phyloP scores from a whole-genome alignment of 2,329 filamentous ascomycete genomes.

The Byssochlamys sp. region DNA sequence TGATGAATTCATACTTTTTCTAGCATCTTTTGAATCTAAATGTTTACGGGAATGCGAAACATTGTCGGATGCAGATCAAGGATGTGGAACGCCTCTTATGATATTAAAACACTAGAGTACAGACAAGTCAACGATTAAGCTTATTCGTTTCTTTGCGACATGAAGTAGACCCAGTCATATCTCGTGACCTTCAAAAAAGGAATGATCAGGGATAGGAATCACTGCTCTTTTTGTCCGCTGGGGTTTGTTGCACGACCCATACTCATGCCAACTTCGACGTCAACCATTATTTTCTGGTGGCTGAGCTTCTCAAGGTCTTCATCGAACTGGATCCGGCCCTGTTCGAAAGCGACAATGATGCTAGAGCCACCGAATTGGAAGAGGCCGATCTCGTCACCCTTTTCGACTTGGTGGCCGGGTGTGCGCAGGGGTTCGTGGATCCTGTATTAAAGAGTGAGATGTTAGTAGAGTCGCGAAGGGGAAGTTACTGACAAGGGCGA shows the following conservation, averaged over 20 bases:
- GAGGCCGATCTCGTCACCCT: slow-evolving; percentile 33
- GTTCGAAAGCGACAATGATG: slow-evolving; percentile 34
- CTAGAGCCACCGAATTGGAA: slow-evolving; percentile 36
- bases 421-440: slow-evolving; percentile 26
- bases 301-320: slow-evolving; percentile 27
- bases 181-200: not conserved
- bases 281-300: slow-evolving; percentile 23
- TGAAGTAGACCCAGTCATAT: too few species aligned
- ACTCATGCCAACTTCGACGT: slow-evolving; percentile 34
- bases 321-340: slow-evolving; percentile 30
- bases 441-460: slow-evolving; percentile 9
- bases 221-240: not conserved
- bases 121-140: too few species aligned
- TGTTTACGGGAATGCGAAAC: too few species aligned
- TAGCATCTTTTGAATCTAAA: not conserved
- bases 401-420: slow-evolving; percentile 22
- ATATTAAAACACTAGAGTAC: too few species aligned
- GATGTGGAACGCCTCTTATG: too few species aligned
- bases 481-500: not conserved
- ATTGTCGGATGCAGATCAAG: too few species aligned
- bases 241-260: slow-evolving; percentile 12
- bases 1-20: not conserved
- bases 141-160: too few species aligned
- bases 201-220: not conserved
- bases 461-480: not conserved